A percentile compares a stretch with the other conserved stretches of the same genome.
These are phyloP conservation scores for Lipomyces japonicus DNA, from an alignment of 805 yeast genomes.

Conservation along the genomic window DNA sequence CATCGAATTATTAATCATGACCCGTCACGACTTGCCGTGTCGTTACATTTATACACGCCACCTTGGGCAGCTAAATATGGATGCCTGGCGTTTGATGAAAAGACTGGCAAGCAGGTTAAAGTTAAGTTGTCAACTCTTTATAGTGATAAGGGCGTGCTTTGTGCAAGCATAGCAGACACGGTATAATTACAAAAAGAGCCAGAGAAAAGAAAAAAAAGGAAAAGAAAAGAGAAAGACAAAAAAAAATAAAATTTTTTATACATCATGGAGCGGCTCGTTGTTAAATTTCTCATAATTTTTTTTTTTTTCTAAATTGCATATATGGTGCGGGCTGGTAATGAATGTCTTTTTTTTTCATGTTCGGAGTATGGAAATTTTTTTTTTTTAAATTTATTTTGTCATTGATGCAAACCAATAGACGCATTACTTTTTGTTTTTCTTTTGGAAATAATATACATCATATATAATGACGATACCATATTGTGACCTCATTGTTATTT, in stretches of 20 bases:
- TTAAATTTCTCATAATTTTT: background rate
- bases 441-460: no score
- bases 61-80: conserved; percentile 62
- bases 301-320: background rate
- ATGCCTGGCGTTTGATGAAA: conserved; percentile 45
- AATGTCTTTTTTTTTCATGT: no score
- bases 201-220: background rate
- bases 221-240: no score
- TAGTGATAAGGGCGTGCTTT: conserved; percentile 53
- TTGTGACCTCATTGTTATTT: no score
- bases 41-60: conserved; percentile 71
- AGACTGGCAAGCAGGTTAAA: conserved; percentile 39
- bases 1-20: conserved; percentile 57
- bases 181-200: background rate
- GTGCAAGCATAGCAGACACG: conserved; percentile 2
- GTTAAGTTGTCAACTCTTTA: conserved; percentile 51
- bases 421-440: no score
- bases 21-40: conserved; percentile 48
- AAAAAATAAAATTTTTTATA: no score
- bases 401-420: no score
- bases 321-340: no score
- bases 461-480: no score
- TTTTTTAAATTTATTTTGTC: no score
- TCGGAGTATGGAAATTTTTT: no score
- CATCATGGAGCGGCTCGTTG: no score